These are phyloP conservation scores for Calonectria crousiana DNA, from an alignment of 2,329 filamentous ascomycete genomes.

Conservation along the genomic window DNA sequence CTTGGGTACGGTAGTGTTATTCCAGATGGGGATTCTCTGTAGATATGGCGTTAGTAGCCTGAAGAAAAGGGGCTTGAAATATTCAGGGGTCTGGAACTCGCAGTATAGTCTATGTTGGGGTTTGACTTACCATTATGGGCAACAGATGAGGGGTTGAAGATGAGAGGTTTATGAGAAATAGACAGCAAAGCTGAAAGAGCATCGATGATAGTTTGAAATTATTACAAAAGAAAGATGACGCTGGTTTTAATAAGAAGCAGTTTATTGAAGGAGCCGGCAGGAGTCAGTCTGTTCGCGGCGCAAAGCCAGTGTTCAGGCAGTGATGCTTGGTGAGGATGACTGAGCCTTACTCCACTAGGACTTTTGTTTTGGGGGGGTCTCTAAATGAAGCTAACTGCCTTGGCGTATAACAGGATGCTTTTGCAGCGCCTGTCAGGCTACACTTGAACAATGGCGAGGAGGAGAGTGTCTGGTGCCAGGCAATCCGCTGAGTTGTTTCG, in stretches of 20 bases:
- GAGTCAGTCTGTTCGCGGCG: background rate
- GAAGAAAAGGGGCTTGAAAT: background rate
- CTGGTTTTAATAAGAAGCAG: background rate
- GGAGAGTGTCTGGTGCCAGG: background rate
- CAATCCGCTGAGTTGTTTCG: background rate
- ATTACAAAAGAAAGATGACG: conserved; percentile 1
- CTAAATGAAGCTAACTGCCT: background rate
- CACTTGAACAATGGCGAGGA: background rate
- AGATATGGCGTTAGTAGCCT: background rate
- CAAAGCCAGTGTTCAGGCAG: background rate
- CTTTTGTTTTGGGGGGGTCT: background rate
- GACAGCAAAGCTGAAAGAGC: background rate
- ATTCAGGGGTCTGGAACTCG: background rate
- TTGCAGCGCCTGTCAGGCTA: background rate
- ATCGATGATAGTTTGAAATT: background rate
- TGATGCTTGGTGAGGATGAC: background rate
- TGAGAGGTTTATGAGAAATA: background rate
- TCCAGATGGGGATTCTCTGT: conserved; percentile 36
- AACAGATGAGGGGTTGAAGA: background rate
- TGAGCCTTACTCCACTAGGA: background rate
- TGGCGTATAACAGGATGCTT: background rate
- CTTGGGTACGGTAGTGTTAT: conserved; percentile 12
- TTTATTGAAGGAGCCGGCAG: background rate
- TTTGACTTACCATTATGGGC: conserved; percentile 16
- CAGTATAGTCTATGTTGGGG: background rate